Evolutionary conservation across 257 asterid genomes (phyloP), one percentile per base, ranked within the genome.

Genomic region (Schizonepeta tenuifolia): DNA sequence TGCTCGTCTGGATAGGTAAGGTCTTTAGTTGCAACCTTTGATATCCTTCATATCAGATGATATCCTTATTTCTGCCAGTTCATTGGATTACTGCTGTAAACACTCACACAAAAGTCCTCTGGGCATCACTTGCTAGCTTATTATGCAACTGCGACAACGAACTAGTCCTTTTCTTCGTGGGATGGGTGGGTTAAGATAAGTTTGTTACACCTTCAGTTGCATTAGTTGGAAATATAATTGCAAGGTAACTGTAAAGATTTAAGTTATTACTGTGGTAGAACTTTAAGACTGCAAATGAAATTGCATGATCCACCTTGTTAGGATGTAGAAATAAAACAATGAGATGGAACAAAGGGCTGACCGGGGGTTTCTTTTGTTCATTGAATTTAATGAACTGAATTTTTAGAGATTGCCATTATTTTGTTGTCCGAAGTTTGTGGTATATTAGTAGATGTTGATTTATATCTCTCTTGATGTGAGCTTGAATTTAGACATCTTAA

Each of bases 1-100:
- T 46, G 70, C 64, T 81, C 85, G 70, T 53, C 81, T 93, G 62
- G 98, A 93, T 75, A 90, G 98, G 98, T 92, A 67, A 59, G 82
- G 58, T 47, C 58, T 59, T 65, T 64, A 31, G 38, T 49, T 75
- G 78, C 76, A 55, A 20, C 56, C 22, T 67, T 15, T 24, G 53
- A 67, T 43, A 24, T 62, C 21, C 76, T 80, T 73, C 50, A 7
- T 60, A 54, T 20, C 17, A 17, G 73, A 66, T 65, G 53, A 26
- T 66, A 67, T 55, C 20, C 66, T 47, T 49, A 65, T 18, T 43
- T 49, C 26, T 61, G 7, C 44, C 53, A 54, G 20, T 14, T 59
- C 57, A 65, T 5, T 24, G 49, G 49, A 12, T n/a, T 1, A 12
- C 11, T 15, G 35, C 31, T 9, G 35, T 31, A 43, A 24, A 44